Evolutionary conservation across 345 rosid genomes (phyloP).

Genomic region (Eucalyptus coolabah): DNA sequence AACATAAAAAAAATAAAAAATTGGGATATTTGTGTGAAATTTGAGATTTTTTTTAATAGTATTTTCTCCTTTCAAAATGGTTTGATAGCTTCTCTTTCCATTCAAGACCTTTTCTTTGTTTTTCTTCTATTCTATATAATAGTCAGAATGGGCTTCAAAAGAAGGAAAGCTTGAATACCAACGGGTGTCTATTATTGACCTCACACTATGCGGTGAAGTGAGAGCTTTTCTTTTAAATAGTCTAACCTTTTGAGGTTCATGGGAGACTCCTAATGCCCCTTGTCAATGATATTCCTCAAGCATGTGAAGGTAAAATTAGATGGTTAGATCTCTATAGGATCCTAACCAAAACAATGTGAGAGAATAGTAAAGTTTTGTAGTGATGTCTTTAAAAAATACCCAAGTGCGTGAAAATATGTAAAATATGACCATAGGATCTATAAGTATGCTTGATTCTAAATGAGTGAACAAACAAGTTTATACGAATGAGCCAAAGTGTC

Average conservation of each 20-base stretch:
- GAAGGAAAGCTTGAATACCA: not conserved
- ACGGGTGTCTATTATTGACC: not conserved
- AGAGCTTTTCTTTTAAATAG: not conserved
- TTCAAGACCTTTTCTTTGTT: not conserved
- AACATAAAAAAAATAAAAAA: no score
- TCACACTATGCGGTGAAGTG: not conserved
- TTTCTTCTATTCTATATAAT: not conserved
- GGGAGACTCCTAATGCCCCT: not conserved
- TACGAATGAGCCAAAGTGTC: not conserved
- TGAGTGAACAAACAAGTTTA: not conserved
- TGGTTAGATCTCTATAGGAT: not conserved
- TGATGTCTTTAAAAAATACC: not conserved
- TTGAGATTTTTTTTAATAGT: not conserved
- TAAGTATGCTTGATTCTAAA: not conserved
- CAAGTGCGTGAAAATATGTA: not conserved
- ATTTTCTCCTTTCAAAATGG: not conserved
- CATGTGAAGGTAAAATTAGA: not conserved
- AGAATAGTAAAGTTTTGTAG: not conserved
- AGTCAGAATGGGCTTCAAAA: not conserved
- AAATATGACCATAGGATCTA: not conserved
- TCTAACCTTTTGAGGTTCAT: not conserved
- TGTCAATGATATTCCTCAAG: not conserved
- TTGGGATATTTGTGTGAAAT: not conserved
- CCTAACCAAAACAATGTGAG: not conserved
- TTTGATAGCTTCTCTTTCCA: not conserved